Base-by-base conservation (phyloP, 2,329 filamentous ascomycete genomes). In the Aspergillus tamarii region DNA sequence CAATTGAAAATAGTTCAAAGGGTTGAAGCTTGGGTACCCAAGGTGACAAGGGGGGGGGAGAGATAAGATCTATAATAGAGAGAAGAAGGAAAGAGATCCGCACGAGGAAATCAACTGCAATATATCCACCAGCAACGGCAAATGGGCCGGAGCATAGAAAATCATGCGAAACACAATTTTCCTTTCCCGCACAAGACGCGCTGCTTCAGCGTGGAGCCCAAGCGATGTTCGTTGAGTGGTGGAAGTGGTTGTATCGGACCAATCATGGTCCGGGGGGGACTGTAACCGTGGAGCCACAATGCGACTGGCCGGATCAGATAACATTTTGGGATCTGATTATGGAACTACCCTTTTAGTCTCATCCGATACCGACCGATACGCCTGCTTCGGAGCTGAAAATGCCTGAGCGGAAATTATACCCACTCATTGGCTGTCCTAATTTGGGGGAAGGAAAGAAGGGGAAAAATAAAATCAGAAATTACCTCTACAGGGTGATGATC, bases 291-390 rank as follows among this genome's bases (percentile, higher is more conserved):
- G 48, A 53, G 48, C 58, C 58, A 41, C 34, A 36, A 39, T 53
- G 23, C 41, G 46, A 41, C 36, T 60, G 48, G 57, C 16, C 61
- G 58, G 62, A 64, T 64, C 62, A 64, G 62, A 64, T 64, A 64
- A 53, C 62, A 45, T 28, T 28, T 60, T 53, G 16, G 46, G 39
- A 39, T 21, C 26, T 16, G 14, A 14, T 50, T 30, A 60, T 45
- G 61, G 61, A 63, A 60, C 61, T 63, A 50, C 26, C 54, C 12
- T 60, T 43, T 52, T 60, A 11, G 46, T 34, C 57, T 34, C 50
- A 59, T 59, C 39, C 39, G 39, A 41, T 41, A 41, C 39, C 19
- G 30, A 28, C 57, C 21, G 57, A 32, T 45, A 26, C 57, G 8
- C 45, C 23, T 14, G 21, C n/a, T 9, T 52, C 9, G 45, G 46